Base-by-base conservation (phyloP, 2,329 filamentous ascomycete genomes). In the Clonostachys rosea region DNA sequence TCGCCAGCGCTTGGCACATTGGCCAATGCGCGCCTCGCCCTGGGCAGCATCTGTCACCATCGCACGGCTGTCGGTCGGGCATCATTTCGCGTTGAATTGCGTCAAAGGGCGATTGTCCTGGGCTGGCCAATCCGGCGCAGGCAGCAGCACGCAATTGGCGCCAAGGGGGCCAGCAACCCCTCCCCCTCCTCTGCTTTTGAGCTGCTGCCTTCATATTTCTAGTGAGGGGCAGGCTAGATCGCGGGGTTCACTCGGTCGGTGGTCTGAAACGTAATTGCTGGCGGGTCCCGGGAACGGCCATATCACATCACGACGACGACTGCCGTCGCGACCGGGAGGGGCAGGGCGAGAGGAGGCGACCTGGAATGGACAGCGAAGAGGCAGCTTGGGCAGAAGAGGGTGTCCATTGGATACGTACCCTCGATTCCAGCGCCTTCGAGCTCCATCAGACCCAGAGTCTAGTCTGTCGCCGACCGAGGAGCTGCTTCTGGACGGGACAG, bases 81-180 rank as follows among this genome's bases (percentile, higher is more conserved):
- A 39, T 18, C 36, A 39, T 39, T 39, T n/a, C 14, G 14, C 33
- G 24, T 17, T 9, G 34, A 10, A 49, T 49, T 46, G 47, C 47
- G 47, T 49, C 47, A 49, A 44, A 36, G 14, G n/a, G 30, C 24
- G 14, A 12, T 6, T 24, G 24, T 24, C 24, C 8, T 6, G 8
- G 11, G 16, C 46, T 49, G 44, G 34, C 44, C 43, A 24, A 46
- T 46, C 39, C 20, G 34, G 18, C 12, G 36, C 16, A 41, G 24
- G 30, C 42, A 39, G 10, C 47, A 49, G 47, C 47, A 49, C 47
- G 47, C 47, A 39, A 49, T 49, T 44, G 39, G 18, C 37, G 36
- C 36, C 36, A 39, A 18, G 24, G 24, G 24, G 24, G 24, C 1
- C 1, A 30, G 3, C 4, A 3, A 30, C 24, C 24, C 24, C 24